These are phyloP conservation scores for Fusarium multiceps DNA, from an alignment of 2,329 filamentous ascomycete species.

Conservation along the genomic window DNA sequence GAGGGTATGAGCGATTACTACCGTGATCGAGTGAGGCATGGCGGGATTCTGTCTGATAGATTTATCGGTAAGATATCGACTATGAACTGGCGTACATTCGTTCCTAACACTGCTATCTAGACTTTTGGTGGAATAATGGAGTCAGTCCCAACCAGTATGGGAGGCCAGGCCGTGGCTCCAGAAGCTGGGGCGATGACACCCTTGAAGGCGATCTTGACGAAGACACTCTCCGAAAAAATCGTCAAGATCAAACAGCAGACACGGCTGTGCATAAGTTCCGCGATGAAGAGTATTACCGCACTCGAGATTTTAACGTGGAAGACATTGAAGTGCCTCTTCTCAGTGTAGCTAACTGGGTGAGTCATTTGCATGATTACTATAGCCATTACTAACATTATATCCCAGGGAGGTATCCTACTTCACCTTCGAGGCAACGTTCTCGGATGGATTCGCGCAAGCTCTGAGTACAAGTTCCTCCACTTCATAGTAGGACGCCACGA, in stretches of 20 bases:
- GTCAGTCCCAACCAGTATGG: constrained; percentile 70
- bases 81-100: too few species aligned
- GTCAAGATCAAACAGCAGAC: constrained; percentile 59
- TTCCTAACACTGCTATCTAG: background rate
- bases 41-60: constrained; percentile 67
- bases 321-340: constrained; percentile 76
- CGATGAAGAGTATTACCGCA: constrained; percentile 72
- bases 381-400: too few species aligned
- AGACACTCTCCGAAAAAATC: constrained; percentile 60
- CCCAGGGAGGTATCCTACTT: constrained; percentile 61
- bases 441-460: constrained; percentile 71
- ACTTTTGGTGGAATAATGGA: constrained; percentile 39
- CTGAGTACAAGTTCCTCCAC: constrained; percentile 63
- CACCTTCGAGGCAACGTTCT: constrained; percentile 77
- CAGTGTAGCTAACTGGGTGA: constrained; percentile 72
- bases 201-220: constrained; percentile 68
- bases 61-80: constrained; percentile 58
- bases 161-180: constrained; percentile 57
- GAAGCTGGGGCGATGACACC: constrained; percentile 52
- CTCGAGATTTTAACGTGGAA: constrained; percentile 70
- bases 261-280: constrained; percentile 66
- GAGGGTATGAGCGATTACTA: constrained; percentile 67
- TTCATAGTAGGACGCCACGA: too few species aligned
- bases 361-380: too few species aligned
- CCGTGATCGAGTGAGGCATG: constrained; percentile 68